Conservation (phyloP, 306 rosid genomes). For the Alnus rubra region DNA sequence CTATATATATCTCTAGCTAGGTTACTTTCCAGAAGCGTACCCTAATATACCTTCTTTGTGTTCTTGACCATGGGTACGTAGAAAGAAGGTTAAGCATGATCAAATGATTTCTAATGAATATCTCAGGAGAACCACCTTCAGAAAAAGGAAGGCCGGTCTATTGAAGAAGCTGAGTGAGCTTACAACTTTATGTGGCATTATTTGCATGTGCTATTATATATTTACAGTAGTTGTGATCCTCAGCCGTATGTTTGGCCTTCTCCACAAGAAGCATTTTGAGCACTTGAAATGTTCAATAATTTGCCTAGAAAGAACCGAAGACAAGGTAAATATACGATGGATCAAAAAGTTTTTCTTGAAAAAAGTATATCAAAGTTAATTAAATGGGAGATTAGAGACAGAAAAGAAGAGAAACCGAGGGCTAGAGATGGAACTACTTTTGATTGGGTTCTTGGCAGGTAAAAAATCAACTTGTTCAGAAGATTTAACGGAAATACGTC, state of each 20-base stretch:
- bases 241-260: constrained; percentile 46
- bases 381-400: constrained; percentile 24
- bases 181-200: constrained; percentile 48
- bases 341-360: constrained; percentile 27
- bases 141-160: constrained; percentile 29
- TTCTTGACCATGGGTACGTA: constrained; percentile 28
- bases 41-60: not conserved
- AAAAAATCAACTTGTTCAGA: not conserved
- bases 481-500: not conserved
- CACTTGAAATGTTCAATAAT: constrained; percentile 13
- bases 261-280: not conserved
- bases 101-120: constrained; percentile 25
- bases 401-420: constrained; percentile 13
- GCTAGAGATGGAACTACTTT: constrained; percentile 14
- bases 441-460: not conserved
- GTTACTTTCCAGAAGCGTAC: not conserved
- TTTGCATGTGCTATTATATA: constrained; percentile 27
- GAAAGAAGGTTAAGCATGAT: constrained; percentile 24
- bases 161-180: constrained; percentile 48
- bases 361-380: constrained; percentile 11
- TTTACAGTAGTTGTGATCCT: constrained; percentile 22
- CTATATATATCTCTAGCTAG: not conserved
- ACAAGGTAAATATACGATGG: constrained; percentile 29
- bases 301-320: constrained; percentile 4
- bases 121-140: constrained; percentile 28